Conservation (phyloP, 306 rosid genomes). For the Quercus aquifolioides region DNA sequence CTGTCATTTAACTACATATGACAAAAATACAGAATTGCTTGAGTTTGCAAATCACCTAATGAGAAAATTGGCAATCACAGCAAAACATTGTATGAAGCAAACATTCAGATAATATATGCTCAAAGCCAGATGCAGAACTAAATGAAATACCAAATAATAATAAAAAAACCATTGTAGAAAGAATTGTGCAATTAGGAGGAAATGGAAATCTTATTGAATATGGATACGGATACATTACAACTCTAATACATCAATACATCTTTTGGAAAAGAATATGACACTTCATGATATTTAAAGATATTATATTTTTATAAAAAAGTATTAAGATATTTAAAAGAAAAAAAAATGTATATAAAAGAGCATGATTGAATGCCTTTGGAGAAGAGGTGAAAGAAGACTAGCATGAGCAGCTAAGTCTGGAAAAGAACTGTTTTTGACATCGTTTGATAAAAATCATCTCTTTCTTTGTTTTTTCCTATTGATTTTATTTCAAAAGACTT, state of each 20-base stretch:
- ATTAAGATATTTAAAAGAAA: too few species aligned
- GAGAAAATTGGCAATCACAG: not conserved
- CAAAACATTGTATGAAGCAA: not conserved
- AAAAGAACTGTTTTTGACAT: not conserved
- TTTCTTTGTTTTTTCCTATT: not conserved
- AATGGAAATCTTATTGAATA: not conserved
- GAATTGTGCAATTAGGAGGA: not conserved
- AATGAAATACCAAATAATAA: not conserved
- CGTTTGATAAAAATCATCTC: not conserved
- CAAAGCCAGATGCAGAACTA: not conserved
- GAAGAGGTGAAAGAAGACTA: not conserved
- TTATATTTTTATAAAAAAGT: not conserved
- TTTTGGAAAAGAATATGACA: not conserved
- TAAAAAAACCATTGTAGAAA: not conserved
- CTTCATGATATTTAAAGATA: not conserved
- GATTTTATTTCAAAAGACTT: not conserved
- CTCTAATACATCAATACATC: not conserved
- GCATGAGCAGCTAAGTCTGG: not conserved
- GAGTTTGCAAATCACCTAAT: not conserved
- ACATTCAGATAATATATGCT: not conserved
- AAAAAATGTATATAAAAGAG: not conserved
- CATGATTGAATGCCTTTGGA: not conserved
- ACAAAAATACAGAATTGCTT: conserved; percentile 1
- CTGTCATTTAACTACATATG: conserved; percentile 34
- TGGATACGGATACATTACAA: not conserved